These are phyloP conservation scores for Akanthomyces muscarius DNA, from an alignment of 2,329 filamentous ascomycete genomes.

Conservation along the genomic window DNA sequence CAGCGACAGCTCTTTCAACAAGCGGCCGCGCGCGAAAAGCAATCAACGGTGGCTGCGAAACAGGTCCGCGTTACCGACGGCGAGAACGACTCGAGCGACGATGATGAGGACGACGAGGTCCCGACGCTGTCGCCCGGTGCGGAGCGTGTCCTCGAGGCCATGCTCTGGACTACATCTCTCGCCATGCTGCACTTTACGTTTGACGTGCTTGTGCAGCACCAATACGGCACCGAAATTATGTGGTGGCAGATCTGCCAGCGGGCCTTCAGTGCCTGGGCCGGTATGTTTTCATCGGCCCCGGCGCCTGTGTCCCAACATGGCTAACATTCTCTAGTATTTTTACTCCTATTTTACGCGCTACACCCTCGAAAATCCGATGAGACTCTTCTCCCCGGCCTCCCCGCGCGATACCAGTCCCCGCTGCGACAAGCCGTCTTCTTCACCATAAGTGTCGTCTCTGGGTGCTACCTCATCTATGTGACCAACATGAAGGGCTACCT, in stretches of 20 bases:
- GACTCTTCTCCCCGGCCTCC: slow-evolving; percentile 46
- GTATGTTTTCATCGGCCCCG: slow-evolving; percentile 35
- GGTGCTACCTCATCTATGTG: slow-evolving; percentile 76
- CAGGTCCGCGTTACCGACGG: slow-evolving; percentile 11
- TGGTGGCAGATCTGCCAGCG: slow-evolving; percentile 55
- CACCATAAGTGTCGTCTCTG: slow-evolving; percentile 53
- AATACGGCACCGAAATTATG: slow-evolving; percentile 65
- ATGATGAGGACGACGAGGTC: slow-evolving; percentile 29
- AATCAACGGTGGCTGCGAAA: slow-evolving; percentile 24
- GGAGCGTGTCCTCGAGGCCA: slow-evolving; percentile 51
- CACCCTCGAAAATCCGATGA: slow-evolving; percentile 51
- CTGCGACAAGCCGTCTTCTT: slow-evolving; percentile 62
- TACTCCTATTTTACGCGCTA: slow-evolving; percentile 52
- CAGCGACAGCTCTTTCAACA: slow-evolving; percentile 56
- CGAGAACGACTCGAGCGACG: slow-evolving; percentile 26
- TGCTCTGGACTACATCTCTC: slow-evolving; percentile 59
- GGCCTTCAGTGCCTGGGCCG: slow-evolving; percentile 48
- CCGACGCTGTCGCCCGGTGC: slow-evolving; percentile 38
- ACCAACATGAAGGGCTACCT: slow-evolving; percentile 79
- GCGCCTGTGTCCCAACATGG: slow-evolving; percentile 6
- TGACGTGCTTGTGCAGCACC: slow-evolving; percentile 73
- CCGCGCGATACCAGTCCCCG: slow-evolving; percentile 41
- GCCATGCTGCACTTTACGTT: slow-evolving; percentile 72
- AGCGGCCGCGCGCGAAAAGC: slow-evolving; percentile 36
- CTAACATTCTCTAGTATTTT: slow-evolving; percentile 40